Evolutionary conservation across 2,329 filamentous ascomycete species (phyloP), one percentile per base, ranked within the genome.

Genomic region (Trichoderma atrobrunneum): DNA sequence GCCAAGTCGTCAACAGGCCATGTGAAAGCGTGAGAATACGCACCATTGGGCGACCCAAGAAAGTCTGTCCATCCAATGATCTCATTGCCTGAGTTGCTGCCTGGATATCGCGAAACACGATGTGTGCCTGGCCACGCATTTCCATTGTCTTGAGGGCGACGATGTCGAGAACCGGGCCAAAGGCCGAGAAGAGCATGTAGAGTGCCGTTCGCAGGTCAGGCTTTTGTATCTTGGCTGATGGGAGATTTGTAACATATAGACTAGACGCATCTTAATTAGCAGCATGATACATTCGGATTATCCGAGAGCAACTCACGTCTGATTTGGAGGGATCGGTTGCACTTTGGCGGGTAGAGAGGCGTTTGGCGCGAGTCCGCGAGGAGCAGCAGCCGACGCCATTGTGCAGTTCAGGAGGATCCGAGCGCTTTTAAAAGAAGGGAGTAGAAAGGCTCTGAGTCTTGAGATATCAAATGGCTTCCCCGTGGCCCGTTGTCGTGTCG

Each of bases 71-170:
- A 77, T 98, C 92, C 62, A 98, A 85, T 12, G 93, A 90, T 75
- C 95, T 87, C 93, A 99, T 93, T 2, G 96, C 96, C 80, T 97
- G 94, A 28, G 95, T 97, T 66, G 94, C 94, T n/a, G 93, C 90
- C 76, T 97, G 92, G 39, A 95, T 86, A 80, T 99, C 95, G 72
- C 93, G 89, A 81, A 94, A 98, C 16, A 96, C 92, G 73, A 99
- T 86, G 79, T 98, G 96, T 74, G 96, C 96, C 83, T 99, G 96
- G 3, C 96, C 96, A 64, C 96, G 92, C 95, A 98, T 98, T 84
- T 94, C 94, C 81, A 87, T 87, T 1, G 93, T 97, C 84, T 94
- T 97, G 77, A 98, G 86, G 34, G 93, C 93, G 63, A 98, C 92
- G 24, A 99, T 89, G 80, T 99, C 96, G 72, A 99, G 89, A 18